These are phyloP conservation scores for Orbilia brochopaga DNA, from an alignment of 2,329 filamentous ascomycete species.

Conservation along the genomic window DNA sequence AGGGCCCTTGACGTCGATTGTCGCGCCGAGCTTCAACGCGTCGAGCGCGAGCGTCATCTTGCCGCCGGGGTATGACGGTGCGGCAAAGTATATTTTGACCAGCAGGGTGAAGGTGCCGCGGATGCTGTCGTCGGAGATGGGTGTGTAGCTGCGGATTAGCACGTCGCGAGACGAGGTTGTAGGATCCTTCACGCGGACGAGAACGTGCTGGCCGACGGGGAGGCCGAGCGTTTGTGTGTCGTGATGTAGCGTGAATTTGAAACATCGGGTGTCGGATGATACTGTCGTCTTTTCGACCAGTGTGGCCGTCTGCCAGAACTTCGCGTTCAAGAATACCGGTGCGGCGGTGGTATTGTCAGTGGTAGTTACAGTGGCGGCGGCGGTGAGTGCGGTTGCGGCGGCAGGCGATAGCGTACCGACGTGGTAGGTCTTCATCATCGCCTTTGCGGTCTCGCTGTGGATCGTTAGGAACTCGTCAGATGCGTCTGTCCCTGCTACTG, in stretches of 20 bases:
- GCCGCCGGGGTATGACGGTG: constrained; percentile 63
- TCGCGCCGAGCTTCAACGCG: constrained; percentile 70
- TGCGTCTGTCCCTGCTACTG: constrained; percentile 79
- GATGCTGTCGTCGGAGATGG: constrained; percentile 70
- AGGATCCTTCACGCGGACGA: constrained; percentile 79
- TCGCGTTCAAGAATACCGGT: constrained; percentile 72
- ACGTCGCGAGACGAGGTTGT: constrained; percentile 66
- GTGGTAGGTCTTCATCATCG: constrained; percentile 86
- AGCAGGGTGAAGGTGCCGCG: constrained; percentile 74
- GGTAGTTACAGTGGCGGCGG: constrained; percentile 57
- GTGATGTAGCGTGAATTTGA: constrained; percentile 79
- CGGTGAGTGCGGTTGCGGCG: constrained; percentile 64
- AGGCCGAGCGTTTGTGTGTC: constrained; percentile 73
- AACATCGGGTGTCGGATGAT: constrained; percentile 79
- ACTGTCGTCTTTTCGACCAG: constrained; percentile 72
- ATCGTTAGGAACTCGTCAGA: constrained; percentile 92
- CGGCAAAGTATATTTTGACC: constrained; percentile 78
- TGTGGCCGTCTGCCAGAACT: constrained; percentile 74
- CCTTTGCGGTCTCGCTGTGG: constrained; percentile 88
- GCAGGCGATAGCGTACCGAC: constrained; percentile 75
- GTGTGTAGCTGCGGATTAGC: constrained; percentile 86
- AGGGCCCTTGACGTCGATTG: constrained; percentile 84
- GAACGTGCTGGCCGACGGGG: constrained; percentile 83
- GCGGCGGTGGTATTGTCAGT: constrained; percentile 57
- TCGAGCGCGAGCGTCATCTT: constrained; percentile 84